Percentiles rank a stretch among this genome's conserved stretches.
Evolutionary conservation across 192 early-diverging fungal genomes (phyloP).

Genomic region (Backusella tuberculispora): DNA sequence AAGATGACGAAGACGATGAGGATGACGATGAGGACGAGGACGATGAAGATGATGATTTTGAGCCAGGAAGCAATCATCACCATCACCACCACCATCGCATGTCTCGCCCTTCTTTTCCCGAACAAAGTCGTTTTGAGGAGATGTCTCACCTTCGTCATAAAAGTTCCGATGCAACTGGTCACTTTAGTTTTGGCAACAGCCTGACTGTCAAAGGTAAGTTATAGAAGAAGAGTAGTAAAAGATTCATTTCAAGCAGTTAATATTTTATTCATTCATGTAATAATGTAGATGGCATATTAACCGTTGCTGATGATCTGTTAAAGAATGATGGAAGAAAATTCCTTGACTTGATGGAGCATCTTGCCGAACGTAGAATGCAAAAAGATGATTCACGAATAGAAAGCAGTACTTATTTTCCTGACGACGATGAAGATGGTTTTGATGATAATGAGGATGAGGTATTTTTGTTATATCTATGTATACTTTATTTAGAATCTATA

Average conservation of each 20-base stretch:
- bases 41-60: conserved; percentile 11
- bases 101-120: conserved; percentile 2
- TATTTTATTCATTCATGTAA: conserved; percentile 4
- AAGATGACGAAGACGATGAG: conserved; percentile 12
- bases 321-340: conserved; percentile 96
- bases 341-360: conserved; percentile 94
- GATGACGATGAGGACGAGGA: background rate
- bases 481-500: too few species aligned
- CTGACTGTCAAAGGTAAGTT: conserved; percentile 77
- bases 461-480: too few species aligned
- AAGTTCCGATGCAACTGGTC: conserved; percentile 15
- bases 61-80: conserved; percentile 5
- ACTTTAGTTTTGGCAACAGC: conserved; percentile 74
- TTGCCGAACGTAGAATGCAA: conserved; percentile 89
- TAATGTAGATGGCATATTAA: conserved; percentile 58
- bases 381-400: conserved; percentile 69
- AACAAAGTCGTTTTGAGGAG: conserved; percentile 15
- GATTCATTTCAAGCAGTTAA: background rate
- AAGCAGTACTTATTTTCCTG: conserved; percentile 42
- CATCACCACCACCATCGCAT: conserved; percentile 1
- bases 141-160: background rate
- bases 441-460: conserved; percentile 62
- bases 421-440: conserved; percentile 64
- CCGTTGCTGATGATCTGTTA: conserved; percentile 86
- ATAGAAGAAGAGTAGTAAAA: background rate